phyloP scores from a whole-genome alignment of 169 alveolate genomes.

The Plasmodium malariae region DNA sequence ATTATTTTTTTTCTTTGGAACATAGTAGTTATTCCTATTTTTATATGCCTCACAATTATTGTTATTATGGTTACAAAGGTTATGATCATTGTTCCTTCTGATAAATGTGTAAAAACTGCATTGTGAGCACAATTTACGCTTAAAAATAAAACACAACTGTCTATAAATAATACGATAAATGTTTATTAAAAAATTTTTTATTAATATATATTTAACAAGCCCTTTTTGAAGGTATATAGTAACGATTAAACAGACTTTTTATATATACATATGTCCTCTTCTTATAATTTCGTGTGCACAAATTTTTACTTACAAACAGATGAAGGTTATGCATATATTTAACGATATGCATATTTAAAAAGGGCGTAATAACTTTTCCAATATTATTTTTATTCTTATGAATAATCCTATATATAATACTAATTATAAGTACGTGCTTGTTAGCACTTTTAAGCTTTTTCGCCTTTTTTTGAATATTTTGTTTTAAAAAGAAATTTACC shows the following conservation, averaged over 20 bases:
- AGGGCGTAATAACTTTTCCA: not conserved
- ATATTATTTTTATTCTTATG: slow-evolving; percentile 13
- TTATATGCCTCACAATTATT: not conserved
- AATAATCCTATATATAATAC: slow-evolving; percentile 5
- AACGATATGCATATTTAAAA: slow-evolving; percentile 8
- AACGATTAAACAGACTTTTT: not conserved
- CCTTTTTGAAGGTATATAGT: not conserved
- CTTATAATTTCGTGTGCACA: not conserved
- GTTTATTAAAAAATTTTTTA: slow-evolving; percentile 15
- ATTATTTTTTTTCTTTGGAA: not conserved
- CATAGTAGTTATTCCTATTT: not conserved
- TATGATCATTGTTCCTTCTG: not conserved
- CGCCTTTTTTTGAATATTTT: slow-evolving; percentile 8
- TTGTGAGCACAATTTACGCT: not conserved
- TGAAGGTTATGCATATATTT: slow-evolving; percentile 6
- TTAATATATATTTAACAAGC: slow-evolving; percentile 2
- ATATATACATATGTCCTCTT: not conserved
- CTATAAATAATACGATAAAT: slow-evolving; percentile 3
- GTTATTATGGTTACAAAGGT: not conserved
- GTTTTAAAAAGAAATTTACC: slow-evolving; percentile 17
- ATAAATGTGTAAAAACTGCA: not conserved
- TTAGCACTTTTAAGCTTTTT: not conserved
- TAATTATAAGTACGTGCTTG: slow-evolving; percentile 20
- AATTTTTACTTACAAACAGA: slow-evolving; percentile 9
- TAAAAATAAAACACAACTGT: not conserved